A percentile compares a stretch with the other conserved stretches of the same genome.
Evolutionary conservation across 495 filamentous ascomycete genomes (phyloP).

Genomic region (Hyaloscypha finlandica): DNA sequence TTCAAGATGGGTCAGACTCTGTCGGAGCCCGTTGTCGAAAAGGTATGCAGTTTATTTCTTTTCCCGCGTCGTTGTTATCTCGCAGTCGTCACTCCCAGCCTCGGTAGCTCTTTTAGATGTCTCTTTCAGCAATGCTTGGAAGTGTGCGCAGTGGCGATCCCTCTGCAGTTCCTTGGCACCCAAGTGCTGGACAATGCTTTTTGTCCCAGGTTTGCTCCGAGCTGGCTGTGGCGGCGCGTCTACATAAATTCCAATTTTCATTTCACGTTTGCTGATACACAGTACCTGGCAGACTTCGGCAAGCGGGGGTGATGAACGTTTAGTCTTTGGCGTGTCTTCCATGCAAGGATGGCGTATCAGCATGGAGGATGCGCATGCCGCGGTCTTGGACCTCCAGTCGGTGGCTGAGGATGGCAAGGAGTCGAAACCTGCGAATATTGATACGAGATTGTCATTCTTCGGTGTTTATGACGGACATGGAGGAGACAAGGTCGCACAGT

Average conservation of each 20-base stretch:
- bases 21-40: slow-evolving; percentile 97
- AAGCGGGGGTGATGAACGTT: slow-evolving; percentile 88
- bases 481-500: slow-evolving; percentile 92
- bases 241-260: background rate
- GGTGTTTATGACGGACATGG: slow-evolving; percentile 98
- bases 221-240: background rate
- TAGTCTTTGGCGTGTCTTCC: slow-evolving; percentile 90
- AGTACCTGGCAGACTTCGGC: slow-evolving; percentile 67
- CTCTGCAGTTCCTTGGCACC: background rate
- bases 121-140: background rate
- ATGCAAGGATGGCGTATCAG: slow-evolving; percentile 99
- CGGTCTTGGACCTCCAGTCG: slow-evolving; percentile 80
- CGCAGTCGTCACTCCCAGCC: slow-evolving; percentile 6
- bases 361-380: slow-evolving; percentile 96
- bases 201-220: background rate
- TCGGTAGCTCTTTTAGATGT: background rate
- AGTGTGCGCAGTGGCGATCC: background rate
- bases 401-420: slow-evolving; percentile 54
- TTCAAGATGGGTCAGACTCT: slow-evolving; percentile 94
- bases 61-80: slow-evolving; percentile 3
- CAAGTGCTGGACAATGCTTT: background rate
- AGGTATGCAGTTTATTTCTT: slow-evolving; percentile 63
- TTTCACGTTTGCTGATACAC: slow-evolving; percentile 25
- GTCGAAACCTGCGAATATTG: slow-evolving; percentile 58
- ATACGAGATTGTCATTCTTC: slow-evolving; percentile 86